Percentiles rank a stretch among this genome's conserved stretches.
These are phyloP conservation scores for Stramenopiles sp. DNA, from an alignment of 352 stramenopile genomes.

Conservation along the genomic window DNA sequence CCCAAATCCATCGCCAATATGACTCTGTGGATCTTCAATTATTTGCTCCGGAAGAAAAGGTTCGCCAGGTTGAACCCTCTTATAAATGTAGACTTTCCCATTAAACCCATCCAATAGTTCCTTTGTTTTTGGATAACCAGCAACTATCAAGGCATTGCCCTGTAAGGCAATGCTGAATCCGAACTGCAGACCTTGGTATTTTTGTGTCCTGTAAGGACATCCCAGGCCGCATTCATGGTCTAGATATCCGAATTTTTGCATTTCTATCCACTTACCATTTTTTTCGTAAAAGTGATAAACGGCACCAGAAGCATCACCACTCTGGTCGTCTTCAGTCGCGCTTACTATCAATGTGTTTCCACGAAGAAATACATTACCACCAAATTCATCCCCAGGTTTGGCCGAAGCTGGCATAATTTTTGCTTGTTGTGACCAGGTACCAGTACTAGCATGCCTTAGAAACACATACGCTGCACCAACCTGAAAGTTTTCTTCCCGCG, in stretches of 20 bases:
- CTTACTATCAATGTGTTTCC: neutral
- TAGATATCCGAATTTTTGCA: neutral
- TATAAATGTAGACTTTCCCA: neutral
- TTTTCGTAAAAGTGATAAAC: neutral
- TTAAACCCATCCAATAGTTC: neutral
- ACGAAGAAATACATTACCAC: neutral
- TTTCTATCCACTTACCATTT: neutral
- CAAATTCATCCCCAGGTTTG: neutral
- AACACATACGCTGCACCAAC: neutral
- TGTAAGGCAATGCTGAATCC: neutral
- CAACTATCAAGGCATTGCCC: neutral
- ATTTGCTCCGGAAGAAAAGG: conserved; percentile 3
- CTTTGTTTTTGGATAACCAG: conserved; percentile 5
- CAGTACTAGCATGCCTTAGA: neutral
- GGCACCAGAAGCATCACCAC: neutral
- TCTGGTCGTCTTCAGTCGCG: neutral
- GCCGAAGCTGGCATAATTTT: neutral
- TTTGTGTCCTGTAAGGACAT: neutral
- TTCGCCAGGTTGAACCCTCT: neutral
- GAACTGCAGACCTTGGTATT: neutral
- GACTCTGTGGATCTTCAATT: neutral
- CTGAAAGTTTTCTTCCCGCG: neutral
- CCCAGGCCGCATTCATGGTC: neutral
- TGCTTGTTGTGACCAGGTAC: neutral
- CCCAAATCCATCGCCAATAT: conserved; percentile 3